Evolutionary conservation across 768 basidiomycete genomes (phyloP).

Genomic region (Leccinum fibrillosum): DNA sequence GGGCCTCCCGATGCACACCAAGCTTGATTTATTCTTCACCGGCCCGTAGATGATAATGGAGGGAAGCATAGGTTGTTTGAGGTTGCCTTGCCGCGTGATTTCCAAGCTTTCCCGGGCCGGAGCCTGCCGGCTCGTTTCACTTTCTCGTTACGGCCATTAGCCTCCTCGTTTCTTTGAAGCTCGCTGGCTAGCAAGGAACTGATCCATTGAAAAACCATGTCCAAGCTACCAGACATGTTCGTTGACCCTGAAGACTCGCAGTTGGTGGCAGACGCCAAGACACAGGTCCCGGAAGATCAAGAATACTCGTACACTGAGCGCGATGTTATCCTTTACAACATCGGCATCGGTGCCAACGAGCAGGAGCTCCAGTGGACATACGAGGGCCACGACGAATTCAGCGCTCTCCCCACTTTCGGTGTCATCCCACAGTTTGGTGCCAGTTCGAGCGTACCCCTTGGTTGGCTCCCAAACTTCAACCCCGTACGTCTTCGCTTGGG

Average conservation of each 20-base stretch:
- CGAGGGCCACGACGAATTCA: constrained; percentile 85
- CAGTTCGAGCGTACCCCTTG: constrained; percentile 62
- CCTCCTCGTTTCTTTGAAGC: neutral
- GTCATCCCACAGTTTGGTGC: constrained; percentile 89
- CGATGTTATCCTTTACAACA: constrained; percentile 92
- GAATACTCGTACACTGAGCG: constrained; percentile 81
- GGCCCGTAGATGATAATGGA: too few species aligned
- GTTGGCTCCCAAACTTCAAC: constrained; percentile 94
- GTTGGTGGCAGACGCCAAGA: constrained; percentile 81
- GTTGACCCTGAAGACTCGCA: constrained; percentile 80
- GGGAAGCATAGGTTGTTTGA: too few species aligned
- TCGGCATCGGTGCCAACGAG: constrained; percentile 92
- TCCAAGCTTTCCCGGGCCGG: too few species aligned
- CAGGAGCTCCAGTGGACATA: constrained; percentile 90
- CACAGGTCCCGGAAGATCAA: constrained; percentile 45
- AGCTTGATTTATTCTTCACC: too few species aligned
- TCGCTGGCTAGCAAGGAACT: neutral
- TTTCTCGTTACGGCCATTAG: too few species aligned
- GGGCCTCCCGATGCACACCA: too few species aligned
- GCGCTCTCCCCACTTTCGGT: constrained; percentile 89
- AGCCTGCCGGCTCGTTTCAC: too few species aligned
- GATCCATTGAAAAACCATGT: constrained; percentile 19
- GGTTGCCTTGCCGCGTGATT: too few species aligned
- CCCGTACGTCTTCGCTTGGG: constrained; percentile 52
- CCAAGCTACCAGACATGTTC: constrained; percentile 49